phyloP scores from a whole-genome alignment of 495 filamentous ascomycete genomes.

The Chaetomium tenue region DNA sequence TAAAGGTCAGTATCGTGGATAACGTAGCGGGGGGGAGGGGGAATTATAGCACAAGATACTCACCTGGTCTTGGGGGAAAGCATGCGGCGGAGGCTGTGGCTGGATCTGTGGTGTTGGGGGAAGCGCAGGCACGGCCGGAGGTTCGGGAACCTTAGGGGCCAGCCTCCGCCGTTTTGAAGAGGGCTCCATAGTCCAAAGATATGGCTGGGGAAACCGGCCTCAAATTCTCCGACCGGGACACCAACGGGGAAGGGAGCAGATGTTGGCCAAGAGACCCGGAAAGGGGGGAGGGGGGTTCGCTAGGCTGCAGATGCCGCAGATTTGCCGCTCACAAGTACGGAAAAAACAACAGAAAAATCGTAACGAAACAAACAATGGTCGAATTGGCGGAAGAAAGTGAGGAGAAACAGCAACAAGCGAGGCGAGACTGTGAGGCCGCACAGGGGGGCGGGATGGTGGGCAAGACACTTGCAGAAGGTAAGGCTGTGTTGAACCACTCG shows the following conservation, averaged over 20 bases:
- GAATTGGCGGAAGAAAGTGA: conserved; percentile 18
- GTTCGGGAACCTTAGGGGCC: conserved; percentile 40
- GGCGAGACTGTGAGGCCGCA: conserved; percentile 32
- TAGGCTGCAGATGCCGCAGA: conserved; percentile 9
- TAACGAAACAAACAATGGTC: not conserved
- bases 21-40: not conserved
- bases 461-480: conserved; percentile 24
- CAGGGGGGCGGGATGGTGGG: conserved; percentile 13
- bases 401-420: conserved; percentile 12
- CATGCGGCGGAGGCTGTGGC: conserved; percentile 27
- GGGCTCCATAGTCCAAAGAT: conserved; percentile 34
- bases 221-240: not conserved
- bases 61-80: conserved; percentile 34
- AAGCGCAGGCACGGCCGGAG: conserved; percentile 20
- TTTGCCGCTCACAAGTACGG: not conserved
- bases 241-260: not conserved
- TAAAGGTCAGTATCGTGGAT: conserved; percentile 20
- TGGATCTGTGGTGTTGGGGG: conserved; percentile 28
- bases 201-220: not conserved
- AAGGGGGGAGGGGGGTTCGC: not conserved
- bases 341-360: not conserved
- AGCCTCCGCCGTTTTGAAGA: conserved; percentile 40
- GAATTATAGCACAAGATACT: conserved; percentile 5
- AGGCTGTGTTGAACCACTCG: conserved; percentile 38
- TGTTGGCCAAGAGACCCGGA: not conserved